phyloP scores from a whole-genome alignment of 192 early-diverging fungal species.

The Gryganskiella cystojenkinii region DNA sequence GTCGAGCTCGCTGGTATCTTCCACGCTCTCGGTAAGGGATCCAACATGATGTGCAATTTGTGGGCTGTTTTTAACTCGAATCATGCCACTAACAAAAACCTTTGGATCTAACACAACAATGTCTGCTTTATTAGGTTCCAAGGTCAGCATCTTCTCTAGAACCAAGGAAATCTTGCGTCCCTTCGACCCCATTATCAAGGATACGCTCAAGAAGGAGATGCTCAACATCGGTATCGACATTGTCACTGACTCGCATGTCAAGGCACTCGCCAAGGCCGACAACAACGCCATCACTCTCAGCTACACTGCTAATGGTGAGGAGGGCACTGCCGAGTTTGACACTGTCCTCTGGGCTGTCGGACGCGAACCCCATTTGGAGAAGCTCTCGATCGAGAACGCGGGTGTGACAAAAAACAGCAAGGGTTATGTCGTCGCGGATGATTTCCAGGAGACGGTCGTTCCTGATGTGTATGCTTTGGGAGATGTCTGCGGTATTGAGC shows the following conservation, averaged over 20 bases:
- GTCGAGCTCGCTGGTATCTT: slow-evolving; percentile 97
- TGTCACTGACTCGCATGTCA: slow-evolving; percentile 71
- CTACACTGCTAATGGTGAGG: slow-evolving; percentile 50
- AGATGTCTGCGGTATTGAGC: slow-evolving; percentile 91
- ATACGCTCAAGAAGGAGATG: slow-evolving; percentile 82
- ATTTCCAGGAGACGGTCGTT: slow-evolving; percentile 85
- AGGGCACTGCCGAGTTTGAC: slow-evolving; percentile 75
- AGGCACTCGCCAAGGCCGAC: slow-evolving; percentile 67
- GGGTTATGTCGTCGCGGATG: slow-evolving; percentile 85
- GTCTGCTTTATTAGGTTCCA: slow-evolving; percentile 46
- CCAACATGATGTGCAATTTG: neutral
- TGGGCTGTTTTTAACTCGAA: no score
- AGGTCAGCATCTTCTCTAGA: slow-evolving; percentile 89
- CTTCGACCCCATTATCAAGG: slow-evolving; percentile 88
- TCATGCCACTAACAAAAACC: neutral
- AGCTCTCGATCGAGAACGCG: slow-evolving; percentile 74
- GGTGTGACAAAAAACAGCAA: slow-evolving; percentile 70
- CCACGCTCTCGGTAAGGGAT: slow-evolving; percentile 75
- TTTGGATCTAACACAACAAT: neutral
- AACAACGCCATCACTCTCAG: slow-evolving; percentile 62
- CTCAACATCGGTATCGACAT: slow-evolving; percentile 85
- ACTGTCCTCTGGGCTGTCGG: slow-evolving; percentile 94
- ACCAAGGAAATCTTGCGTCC: slow-evolving; percentile 84
- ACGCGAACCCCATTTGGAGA: slow-evolving; percentile 77
- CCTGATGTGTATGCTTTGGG: slow-evolving; percentile 89